Conservation (phyloP, 176 grass and related monocot species). For the Zoysia japonica region DNA sequence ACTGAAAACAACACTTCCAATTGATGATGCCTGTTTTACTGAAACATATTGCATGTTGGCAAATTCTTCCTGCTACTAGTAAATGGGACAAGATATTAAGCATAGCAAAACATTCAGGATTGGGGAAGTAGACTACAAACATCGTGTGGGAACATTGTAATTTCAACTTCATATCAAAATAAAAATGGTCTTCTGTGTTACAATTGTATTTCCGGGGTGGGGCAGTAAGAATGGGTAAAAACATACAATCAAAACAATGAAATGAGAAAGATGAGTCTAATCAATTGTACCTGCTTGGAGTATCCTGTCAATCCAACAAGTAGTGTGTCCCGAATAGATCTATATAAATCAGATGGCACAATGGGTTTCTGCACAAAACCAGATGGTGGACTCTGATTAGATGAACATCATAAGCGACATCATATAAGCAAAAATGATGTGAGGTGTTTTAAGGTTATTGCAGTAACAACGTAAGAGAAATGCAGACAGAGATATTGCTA, state of each 20-base stretch:
- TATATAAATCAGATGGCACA: constrained; percentile 66
- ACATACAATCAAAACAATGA: background rate
- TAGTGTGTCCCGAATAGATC: constrained; percentile 73
- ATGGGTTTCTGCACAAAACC: constrained; percentile 78
- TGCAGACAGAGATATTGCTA: background rate
- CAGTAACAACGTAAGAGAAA: background rate
- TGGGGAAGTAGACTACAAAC: background rate
- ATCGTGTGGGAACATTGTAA: background rate
- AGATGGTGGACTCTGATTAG: constrained; percentile 32
- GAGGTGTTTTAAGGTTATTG: background rate
- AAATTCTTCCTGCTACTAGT: background rate
- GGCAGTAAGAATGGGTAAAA: background rate
- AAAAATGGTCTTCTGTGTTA: background rate
- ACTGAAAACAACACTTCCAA: no score
- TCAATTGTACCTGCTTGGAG: constrained; percentile 68
- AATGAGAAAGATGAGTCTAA: background rate
- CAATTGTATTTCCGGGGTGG: background rate
- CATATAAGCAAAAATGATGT: constrained; percentile 26
- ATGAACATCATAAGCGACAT: constrained; percentile 28
- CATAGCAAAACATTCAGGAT: background rate
- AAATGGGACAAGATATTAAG: constrained; percentile 2
- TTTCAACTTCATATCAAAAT: background rate
- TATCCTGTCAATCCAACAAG: constrained; percentile 93
- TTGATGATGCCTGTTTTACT: background rate
- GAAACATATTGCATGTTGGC: background rate